A percentile compares a stretch with the other conserved stretches of the same genome.
phyloP scores from a whole-genome alignment of 1,139 yeast genomes.

The Yamadazyma taylorii region DNA sequence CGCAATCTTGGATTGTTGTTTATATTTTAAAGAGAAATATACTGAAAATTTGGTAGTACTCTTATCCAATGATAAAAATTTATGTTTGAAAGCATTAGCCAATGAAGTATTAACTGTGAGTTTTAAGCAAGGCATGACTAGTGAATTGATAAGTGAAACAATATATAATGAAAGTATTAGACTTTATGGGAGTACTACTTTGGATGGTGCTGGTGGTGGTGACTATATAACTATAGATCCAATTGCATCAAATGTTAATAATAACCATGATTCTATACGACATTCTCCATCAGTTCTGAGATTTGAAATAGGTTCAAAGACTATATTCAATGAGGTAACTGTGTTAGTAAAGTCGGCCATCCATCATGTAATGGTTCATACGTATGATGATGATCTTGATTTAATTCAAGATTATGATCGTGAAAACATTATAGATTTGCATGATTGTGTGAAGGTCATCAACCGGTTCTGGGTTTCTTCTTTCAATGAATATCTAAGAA shows the following conservation, averaged over 20 bases:
- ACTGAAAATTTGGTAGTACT: constrained; percentile 55
- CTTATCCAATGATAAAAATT: constrained; percentile 78
- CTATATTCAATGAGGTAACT: constrained; percentile 41
- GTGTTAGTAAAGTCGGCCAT: constrained; percentile 46
- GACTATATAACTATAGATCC: no score
- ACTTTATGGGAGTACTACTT: not conserved
- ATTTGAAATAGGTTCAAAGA: not conserved
- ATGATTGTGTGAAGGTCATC: constrained; percentile 43
- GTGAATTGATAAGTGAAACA: constrained; percentile 54
- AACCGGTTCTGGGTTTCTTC: constrained; percentile 57
- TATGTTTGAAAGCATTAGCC: constrained; percentile 74
- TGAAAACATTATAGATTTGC: constrained; percentile 30
- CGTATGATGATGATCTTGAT: constrained; percentile 59
- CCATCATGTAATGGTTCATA: constrained; percentile 51
- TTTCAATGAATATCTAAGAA: constrained; percentile 49
- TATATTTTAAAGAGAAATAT: constrained; percentile 51
- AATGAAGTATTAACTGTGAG: constrained; percentile 71
- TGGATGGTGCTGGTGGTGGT: not conserved
- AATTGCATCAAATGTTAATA: no score
- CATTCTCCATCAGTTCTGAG: no score
- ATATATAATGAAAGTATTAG: constrained; percentile 41
- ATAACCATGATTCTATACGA: no score
- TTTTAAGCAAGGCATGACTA: constrained; percentile 58
- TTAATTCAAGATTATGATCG: constrained; percentile 48
- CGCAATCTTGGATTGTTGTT: constrained; percentile 81